Percentiles rank a stretch among this genome's conserved stretches.
phyloP scores from a whole-genome alignment of 371 early-diverging fungal genomes.

The Capillidium rhysosporum region DNA sequence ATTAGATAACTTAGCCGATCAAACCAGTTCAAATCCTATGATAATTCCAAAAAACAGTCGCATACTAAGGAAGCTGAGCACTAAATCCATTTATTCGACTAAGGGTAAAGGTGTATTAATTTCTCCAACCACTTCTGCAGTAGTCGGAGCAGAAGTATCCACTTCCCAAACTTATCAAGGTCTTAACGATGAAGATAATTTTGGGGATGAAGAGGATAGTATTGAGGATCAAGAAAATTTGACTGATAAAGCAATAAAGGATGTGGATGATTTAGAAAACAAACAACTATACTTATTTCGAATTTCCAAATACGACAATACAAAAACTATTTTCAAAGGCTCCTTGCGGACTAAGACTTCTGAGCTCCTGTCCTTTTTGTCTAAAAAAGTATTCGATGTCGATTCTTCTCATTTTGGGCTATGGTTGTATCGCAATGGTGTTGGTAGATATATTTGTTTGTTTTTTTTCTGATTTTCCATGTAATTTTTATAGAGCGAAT shows the following conservation, averaged over 20 bases:
- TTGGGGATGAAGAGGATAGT: neutral
- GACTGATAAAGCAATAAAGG: neutral
- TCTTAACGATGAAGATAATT: neutral
- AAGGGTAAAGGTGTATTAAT: slow-evolving; percentile 1
- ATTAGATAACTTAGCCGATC: neutral
- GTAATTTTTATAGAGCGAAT: slow-evolving; percentile 26
- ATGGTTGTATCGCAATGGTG: too few species aligned
- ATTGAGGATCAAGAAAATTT: neutral
- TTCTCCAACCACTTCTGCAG: neutral
- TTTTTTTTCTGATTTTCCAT: neutral
- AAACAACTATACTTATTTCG: slow-evolving; percentile 25
- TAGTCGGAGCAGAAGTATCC: neutral
- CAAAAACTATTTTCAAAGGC: slow-evolving; percentile 52
- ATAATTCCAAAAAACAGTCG: neutral
- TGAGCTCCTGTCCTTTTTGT: slow-evolving; percentile 47
- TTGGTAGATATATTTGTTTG: neutral
- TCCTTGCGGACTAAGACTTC: slow-evolving; percentile 38
- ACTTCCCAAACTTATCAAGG: neutral
- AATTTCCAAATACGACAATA: slow-evolving; percentile 43
- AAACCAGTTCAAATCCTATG: neutral
- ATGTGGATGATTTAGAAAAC: neutral
- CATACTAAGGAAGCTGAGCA: neutral
- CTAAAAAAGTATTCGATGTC: slow-evolving; percentile 32
- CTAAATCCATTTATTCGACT: neutral
- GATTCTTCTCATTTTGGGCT: too few species aligned